Conservation (phyloP, 2,329 filamentous ascomycete genomes). For the Dactylonectria estremocensis region DNA sequence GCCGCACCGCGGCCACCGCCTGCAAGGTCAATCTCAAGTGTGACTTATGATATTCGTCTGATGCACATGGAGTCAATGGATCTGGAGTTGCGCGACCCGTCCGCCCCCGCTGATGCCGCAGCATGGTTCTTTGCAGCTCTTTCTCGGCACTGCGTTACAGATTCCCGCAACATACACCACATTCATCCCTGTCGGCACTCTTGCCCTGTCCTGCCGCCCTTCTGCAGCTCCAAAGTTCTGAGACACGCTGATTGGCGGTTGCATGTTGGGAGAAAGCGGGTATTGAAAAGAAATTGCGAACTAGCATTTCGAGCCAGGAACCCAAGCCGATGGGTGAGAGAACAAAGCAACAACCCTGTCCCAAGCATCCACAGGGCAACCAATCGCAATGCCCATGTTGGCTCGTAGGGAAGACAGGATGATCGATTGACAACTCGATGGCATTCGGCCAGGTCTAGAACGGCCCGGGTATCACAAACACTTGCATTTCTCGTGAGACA, state of each 20-base stretch:
- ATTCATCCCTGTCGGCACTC: background rate
- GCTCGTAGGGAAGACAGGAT: background rate
- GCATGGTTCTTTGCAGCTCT: background rate
- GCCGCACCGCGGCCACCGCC: slow-evolving; percentile 15
- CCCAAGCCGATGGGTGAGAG: background rate
- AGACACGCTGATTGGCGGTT: background rate
- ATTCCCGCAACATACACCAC: background rate
- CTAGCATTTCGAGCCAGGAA: background rate
- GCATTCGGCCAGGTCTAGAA: background rate
- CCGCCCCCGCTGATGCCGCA: background rate
- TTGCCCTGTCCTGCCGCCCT: background rate
- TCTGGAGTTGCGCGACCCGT: background rate
- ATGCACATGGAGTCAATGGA: slow-evolving; percentile 9
- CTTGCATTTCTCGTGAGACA: background rate
- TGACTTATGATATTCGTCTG: background rate
- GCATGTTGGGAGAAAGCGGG: background rate
- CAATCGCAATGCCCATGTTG: background rate
- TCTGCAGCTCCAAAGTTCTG: background rate
- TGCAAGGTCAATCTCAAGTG: slow-evolving; percentile 19
- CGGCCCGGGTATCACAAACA: background rate
- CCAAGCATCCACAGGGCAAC: background rate
- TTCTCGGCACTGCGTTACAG: background rate
- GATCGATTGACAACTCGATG: slow-evolving; percentile 8
- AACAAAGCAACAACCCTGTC: background rate
- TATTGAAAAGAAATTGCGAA: background rate